phyloP scores from a whole-genome alignment of 1,139 yeast genomes.

The Zhuliangozyma blackwelliae region DNA sequence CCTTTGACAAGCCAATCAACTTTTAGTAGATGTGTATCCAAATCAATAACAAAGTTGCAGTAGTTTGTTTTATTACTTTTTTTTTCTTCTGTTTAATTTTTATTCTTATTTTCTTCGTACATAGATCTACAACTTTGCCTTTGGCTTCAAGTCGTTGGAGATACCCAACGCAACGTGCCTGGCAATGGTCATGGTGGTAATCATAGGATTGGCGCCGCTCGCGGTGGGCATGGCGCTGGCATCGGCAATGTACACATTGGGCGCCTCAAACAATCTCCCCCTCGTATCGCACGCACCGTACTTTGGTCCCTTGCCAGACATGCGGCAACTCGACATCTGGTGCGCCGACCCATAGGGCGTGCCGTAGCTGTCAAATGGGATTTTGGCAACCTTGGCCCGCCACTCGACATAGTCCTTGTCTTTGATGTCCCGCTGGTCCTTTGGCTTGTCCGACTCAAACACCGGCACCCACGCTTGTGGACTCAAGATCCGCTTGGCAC shows the following conservation, averaged over 20 bases:
- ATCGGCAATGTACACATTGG: constrained; percentile 53
- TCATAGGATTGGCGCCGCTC: constrained; percentile 58
- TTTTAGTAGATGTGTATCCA: constrained; percentile 40
- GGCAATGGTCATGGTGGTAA: constrained; percentile 39
- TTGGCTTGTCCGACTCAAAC: constrained; percentile 39
- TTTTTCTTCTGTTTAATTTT: background rate
- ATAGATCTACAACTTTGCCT: constrained; percentile 22
- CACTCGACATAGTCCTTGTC: constrained; percentile 48
- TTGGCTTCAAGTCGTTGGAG: constrained; percentile 29
- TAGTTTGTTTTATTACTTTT: background rate
- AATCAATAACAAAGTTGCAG: background rate
- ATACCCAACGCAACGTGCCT: constrained; percentile 34
- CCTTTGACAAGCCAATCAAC: constrained; percentile 87
- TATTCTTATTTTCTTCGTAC: background rate
- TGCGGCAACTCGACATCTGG: constrained; percentile 58
- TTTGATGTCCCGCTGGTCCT: constrained; percentile 32
- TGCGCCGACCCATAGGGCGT: constrained; percentile 51
- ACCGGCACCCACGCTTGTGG: constrained; percentile 37
- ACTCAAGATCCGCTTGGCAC: constrained; percentile 44
- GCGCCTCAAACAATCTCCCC: constrained; percentile 52
- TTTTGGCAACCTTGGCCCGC: constrained; percentile 29
- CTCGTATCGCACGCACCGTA: constrained; percentile 47
- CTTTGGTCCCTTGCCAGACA: constrained; percentile 46
- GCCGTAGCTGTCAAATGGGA: constrained; percentile 26
- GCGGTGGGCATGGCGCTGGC: constrained; percentile 57